phyloP scores from a whole-genome alignment of 2,329 filamentous ascomycete species.

The Hypoxylon sp. region DNA sequence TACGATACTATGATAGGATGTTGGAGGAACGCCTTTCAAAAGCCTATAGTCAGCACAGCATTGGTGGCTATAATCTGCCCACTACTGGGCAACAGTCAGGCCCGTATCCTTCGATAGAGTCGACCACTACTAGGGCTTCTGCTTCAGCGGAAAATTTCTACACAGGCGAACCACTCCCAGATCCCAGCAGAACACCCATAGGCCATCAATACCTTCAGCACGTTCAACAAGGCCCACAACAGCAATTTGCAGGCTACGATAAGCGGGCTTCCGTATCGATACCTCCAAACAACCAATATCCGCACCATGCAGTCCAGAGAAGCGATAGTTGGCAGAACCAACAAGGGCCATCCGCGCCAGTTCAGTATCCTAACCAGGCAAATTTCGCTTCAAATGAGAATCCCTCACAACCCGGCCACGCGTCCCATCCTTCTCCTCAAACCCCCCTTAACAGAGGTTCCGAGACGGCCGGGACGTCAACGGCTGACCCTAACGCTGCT shows the following conservation, averaged over 20 bases:
- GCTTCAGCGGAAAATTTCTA: constrained; percentile 85
- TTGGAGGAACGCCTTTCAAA: constrained; percentile 94
- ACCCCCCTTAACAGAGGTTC: constrained; percentile 51
- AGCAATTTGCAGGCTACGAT: constrained; percentile 63
- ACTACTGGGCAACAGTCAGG: constrained; percentile 67
- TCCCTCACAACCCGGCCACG: constrained; percentile 50
- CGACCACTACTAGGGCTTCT: constrained; percentile 63
- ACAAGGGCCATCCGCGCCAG: constrained; percentile 57
- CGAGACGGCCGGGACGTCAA: constrained; percentile 55
- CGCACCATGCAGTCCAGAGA: constrained; percentile 63
- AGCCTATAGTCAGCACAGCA: constrained; percentile 86
- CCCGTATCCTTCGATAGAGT: constrained; percentile 80
- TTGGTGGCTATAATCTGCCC: constrained; percentile 75
- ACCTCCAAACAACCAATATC: constrained; percentile 61
- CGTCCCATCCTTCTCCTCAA: constrained; percentile 52
- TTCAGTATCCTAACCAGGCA: constrained; percentile 57
- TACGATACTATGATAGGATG: constrained; percentile 98
- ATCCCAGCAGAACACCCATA: constrained; percentile 64
- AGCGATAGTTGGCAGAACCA: constrained; percentile 67
- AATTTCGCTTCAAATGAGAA: constrained; percentile 56
- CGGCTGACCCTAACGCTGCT: constrained; percentile 67
- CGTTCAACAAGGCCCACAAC: constrained; percentile 61
- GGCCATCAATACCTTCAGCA: constrained; percentile 69
- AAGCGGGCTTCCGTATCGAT: constrained; percentile 60
- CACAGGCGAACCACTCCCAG: constrained; percentile 71